These are phyloP conservation scores for Saturnispora halmiae DNA, from an alignment of 805 yeast genomes.

Conservation along the genomic window DNA sequence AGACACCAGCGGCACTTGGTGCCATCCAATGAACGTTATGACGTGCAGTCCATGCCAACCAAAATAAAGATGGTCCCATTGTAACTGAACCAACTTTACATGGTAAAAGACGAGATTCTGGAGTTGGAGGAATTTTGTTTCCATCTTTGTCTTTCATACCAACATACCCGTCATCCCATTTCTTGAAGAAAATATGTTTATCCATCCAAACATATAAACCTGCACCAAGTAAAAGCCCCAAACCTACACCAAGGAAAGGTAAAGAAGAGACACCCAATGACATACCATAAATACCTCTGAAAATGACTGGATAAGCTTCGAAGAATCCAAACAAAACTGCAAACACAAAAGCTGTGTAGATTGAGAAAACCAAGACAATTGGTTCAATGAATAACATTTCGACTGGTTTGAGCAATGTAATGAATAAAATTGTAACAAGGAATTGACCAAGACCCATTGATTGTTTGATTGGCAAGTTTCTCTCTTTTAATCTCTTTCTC, in stretches of 20 bases:
- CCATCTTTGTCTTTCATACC: conserved; percentile 49
- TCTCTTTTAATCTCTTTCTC: conserved; percentile 47
- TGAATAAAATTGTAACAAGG: conserved; percentile 37
- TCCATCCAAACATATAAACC: conserved; percentile 42
- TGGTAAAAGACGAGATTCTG: conserved; percentile 51
- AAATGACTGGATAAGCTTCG: conserved; percentile 70
- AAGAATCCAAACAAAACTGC: conserved; percentile 74
- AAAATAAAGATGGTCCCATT: conserved; percentile 61
- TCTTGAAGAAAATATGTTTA: conserved; percentile 40
- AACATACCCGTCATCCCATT: conserved; percentile 52
- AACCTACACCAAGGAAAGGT: conserved; percentile 62
- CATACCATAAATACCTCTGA: conserved; percentile 57
- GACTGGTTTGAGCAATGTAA: conserved; percentile 52
- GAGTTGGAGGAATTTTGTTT: conserved; percentile 43
- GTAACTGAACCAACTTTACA: conserved; percentile 61
- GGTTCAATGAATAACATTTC: conserved; percentile 68
- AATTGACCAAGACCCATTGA: conserved; percentile 30
- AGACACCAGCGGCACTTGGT: conserved; percentile 67
- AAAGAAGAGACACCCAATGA: conserved; percentile 53
- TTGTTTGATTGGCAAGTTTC: conserved; percentile 43
- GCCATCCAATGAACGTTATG: conserved; percentile 62
- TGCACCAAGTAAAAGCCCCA: conserved; percentile 55
- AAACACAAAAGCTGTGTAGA: conserved; percentile 66
- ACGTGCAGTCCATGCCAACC: conserved; percentile 76
- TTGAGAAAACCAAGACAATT: conserved; percentile 58